A percentile compares a stretch with the other conserved stretches of the same genome.
Evolutionary conservation across 129 eudicot genomes (phyloP).

Genomic region (Saposhnikovia divaricata): DNA sequence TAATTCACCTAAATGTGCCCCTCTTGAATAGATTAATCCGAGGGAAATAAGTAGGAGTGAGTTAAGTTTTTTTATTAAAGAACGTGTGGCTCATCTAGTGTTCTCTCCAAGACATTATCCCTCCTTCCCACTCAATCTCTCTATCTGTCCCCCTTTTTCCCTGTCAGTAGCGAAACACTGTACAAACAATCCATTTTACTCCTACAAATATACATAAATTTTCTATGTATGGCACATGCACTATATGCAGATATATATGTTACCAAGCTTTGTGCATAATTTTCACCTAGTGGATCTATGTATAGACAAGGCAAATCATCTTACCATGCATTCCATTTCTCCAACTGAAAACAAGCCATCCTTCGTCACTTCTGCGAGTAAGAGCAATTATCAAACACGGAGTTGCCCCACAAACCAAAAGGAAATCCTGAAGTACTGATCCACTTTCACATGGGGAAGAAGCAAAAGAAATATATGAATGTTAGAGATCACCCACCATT

Average conservation of each 20-base stretch:
- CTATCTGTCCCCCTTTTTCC: neutral
- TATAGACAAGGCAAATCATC: neutral
- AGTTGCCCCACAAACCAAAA: neutral
- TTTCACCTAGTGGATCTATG: neutral
- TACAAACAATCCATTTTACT: neutral
- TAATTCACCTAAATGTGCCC: neutral
- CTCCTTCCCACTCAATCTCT: neutral
- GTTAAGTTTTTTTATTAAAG: too few species aligned
- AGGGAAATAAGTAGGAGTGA: neutral
- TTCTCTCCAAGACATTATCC: neutral
- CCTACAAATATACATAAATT: neutral
- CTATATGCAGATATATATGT: neutral
- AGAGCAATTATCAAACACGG: conserved; percentile 1
- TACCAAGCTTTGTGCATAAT: neutral
- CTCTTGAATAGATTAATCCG: neutral
- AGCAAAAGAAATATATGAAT: neutral
- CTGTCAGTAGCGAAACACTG: neutral
- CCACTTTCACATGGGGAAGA: neutral
- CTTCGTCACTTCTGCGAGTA: conserved; percentile 82
- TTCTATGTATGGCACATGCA: too few species aligned
- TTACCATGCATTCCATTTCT: conserved; percentile 99
- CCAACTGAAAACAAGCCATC: conserved; percentile 99
- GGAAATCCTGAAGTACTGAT: neutral
- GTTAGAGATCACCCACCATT: conserved; percentile 43
- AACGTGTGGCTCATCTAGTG: neutral